Evolutionary conservation across 495 filamentous ascomycete genomes (phyloP).

Genomic region (Tricharina praecox): DNA sequence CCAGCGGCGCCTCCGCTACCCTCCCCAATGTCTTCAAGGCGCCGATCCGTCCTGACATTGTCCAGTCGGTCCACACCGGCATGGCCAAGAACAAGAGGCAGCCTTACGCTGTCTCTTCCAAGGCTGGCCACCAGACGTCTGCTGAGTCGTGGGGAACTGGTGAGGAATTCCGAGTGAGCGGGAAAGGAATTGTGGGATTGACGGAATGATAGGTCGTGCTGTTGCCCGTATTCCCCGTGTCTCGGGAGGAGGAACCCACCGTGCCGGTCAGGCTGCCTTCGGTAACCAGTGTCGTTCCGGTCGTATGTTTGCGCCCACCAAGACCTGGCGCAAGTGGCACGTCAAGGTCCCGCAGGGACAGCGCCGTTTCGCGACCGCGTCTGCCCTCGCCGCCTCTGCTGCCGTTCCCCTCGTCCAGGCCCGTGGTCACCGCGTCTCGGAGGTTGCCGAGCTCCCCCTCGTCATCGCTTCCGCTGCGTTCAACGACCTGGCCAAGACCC

Average conservation of each 20-base stretch:
- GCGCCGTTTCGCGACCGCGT: constrained; percentile 94
- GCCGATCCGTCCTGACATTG: constrained; percentile 96
- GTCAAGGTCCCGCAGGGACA: constrained; percentile 98
- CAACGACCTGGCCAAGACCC: constrained; percentile 70
- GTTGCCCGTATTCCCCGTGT: constrained; percentile 99
- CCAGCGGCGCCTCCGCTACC: constrained; percentile 70
- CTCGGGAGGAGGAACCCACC: constrained; percentile 98
- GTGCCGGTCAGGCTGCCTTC: constrained; percentile 98
- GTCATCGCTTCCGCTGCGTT: constrained; percentile 84
- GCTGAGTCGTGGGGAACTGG: constrained; percentile 99
- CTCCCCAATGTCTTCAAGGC: constrained; percentile 87
- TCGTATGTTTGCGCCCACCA: constrained; percentile 99
- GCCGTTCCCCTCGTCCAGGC: constrained; percentile 85
- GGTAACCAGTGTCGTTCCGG: constrained; percentile 99
- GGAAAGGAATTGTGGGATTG: background rate
- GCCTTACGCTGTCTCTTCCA: constrained; percentile 98
- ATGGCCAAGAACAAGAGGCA: constrained; percentile 99
- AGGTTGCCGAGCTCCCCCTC: constrained; percentile 88
- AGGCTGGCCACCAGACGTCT: constrained; percentile 98
- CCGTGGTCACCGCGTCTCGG: constrained; percentile 85
- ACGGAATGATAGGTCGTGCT: constrained; percentile 59
- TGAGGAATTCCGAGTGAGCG: constrained; percentile 39
- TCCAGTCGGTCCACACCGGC: constrained; percentile 93
- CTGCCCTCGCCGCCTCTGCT: constrained; percentile 89
- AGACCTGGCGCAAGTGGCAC: constrained; percentile 99